Evolutionary conservation across 768 basidiomycete genomes (phyloP).

Genomic region (Phlebiopsis flavidoalba): DNA sequence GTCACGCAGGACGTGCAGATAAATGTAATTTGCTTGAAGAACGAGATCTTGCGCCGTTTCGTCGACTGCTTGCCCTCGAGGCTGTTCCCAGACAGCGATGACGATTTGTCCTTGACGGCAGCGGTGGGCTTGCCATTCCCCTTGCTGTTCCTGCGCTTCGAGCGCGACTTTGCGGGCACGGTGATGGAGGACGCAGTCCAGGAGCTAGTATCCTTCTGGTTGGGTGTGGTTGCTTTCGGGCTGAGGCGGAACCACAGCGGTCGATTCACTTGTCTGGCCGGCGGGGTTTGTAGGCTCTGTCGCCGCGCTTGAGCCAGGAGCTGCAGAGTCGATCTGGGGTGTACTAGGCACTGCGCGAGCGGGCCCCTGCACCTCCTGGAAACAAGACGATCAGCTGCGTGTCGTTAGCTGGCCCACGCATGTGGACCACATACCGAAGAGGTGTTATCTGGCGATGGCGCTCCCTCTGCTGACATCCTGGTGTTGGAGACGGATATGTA

Average conservation of each 20-base stretch:
- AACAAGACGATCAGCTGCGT: slow-evolving; percentile 1
- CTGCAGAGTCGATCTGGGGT: neutral
- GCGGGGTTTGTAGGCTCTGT: slow-evolving; percentile 1
- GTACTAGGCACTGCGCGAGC: neutral
- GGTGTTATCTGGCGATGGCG: neutral
- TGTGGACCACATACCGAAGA: neutral
- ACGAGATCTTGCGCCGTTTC: slow-evolving; percentile 40
- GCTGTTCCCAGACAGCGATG: slow-evolving; percentile 14
- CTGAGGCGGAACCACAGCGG: neutral
- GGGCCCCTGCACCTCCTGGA: neutral
- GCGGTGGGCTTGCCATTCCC: slow-evolving; percentile 25
- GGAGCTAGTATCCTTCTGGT: slow-evolving; percentile 33
- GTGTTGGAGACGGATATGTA: neutral
- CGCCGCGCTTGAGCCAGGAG: neutral
- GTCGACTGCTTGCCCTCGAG: slow-evolving; percentile 22
- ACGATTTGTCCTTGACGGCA: slow-evolving; percentile 22
- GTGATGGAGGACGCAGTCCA: slow-evolving; percentile 31
- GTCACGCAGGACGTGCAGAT: slow-evolving; percentile 61
- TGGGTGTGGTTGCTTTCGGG: slow-evolving; percentile 1
- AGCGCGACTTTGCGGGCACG: slow-evolving; percentile 31
- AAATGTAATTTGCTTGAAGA: slow-evolving; percentile 53
- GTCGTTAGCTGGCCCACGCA: neutral
- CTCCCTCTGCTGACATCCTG: neutral
- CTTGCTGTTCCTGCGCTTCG: slow-evolving; percentile 17
- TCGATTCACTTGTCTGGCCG: slow-evolving; percentile 6